phyloP scores from a whole-genome alignment of 306 rosid species.

The Trifolium dubium region DNA sequence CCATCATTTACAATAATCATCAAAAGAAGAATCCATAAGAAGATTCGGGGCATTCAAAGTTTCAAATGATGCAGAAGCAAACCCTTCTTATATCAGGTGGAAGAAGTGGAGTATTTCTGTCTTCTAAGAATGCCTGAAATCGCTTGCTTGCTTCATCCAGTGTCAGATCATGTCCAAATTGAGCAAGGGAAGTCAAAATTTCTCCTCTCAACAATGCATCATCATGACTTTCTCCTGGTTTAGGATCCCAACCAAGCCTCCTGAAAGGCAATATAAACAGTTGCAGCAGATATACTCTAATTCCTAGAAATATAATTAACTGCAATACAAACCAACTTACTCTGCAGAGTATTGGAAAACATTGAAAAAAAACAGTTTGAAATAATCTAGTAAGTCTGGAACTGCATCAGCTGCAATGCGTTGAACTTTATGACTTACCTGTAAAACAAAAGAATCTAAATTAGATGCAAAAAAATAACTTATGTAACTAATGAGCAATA shows the following conservation, averaged over 20 bases:
- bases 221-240: constrained; percentile 59
- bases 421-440: constrained; percentile 65
- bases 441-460: constrained; percentile 41
- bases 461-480: constrained; percentile 40
- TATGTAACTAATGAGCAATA: constrained; percentile 33
- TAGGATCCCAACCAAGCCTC: constrained; percentile 96
- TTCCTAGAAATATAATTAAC: constrained; percentile 11
- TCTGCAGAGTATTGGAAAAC: constrained; percentile 78
- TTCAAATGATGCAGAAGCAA: constrained; percentile 37
- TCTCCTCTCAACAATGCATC: constrained; percentile 98
- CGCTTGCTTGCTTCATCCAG: constrained; percentile 82
- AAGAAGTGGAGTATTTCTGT: constrained; percentile 81
- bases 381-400: constrained; percentile 60
- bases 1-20: constrained; percentile 48
- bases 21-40: constrained; percentile 19
- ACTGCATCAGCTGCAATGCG: constrained; percentile 79
- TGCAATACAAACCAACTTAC: constrained; percentile 54
- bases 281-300: constrained; percentile 16
- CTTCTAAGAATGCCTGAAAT: constrained; percentile 71
- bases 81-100: constrained; percentile 95
- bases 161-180: constrained; percentile 73
- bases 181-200: constrained; percentile 77
- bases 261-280: constrained; percentile 53
- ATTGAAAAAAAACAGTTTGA: constrained; percentile 63
- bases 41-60: constrained; percentile 13